Base-by-base conservation (phyloP, 169 alveolate species). In the Eimeria zaria region DNA sequence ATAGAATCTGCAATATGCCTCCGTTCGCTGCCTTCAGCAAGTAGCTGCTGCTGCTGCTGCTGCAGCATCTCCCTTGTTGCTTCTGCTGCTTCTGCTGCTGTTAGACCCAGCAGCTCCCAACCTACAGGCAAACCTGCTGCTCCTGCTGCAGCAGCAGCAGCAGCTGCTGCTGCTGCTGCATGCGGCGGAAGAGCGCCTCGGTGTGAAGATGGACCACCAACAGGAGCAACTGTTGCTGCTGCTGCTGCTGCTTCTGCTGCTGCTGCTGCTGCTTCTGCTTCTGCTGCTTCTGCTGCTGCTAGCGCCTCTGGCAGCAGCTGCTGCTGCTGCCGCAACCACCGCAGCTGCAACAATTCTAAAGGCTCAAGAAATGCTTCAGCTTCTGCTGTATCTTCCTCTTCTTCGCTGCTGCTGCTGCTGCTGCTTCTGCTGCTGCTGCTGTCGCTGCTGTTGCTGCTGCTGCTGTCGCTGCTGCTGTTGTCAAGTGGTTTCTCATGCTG, bases 41-140 rank as follows among this genome's bases (percentile, higher is more conserved):
- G 78, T 12, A 67, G 78, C 7, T 16, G 78, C 41, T 67, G 78
- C 78, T 67, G 78, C 78, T 67, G 78, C 78, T 67, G 78, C 78
- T 67, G 78, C 78, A 67, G 41, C 78, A 16, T 16, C 41, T 67
- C 33, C 78, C 11, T 16, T 27, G 41, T 33, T n/a, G 78, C 20
- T n/a, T 16, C 78, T 67, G 78, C 78, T n/a, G 78, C 78, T 67
- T 67, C 78, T 67, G 78, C 78, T 33, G 78, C 78, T 16, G 78
- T 67, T 33, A 67, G 78, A 11, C 78, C 78, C 78, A 67, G 41
- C 78, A 67, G 9, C 41, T 67, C 78, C 78, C 78, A 67, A 24
- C 78, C 78, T 67, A 67, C 78, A 2, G 78, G 78, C n/a, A 67
- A 18, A 33, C 78, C 78, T n/a, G 33, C 78, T 33, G 78, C 78